Percentiles rank a stretch among this genome's conserved stretches.
These are phyloP conservation scores for Talaromyces pinophilus DNA, from an alignment of 2,329 filamentous ascomycete genomes.

Conservation along the genomic window DNA sequence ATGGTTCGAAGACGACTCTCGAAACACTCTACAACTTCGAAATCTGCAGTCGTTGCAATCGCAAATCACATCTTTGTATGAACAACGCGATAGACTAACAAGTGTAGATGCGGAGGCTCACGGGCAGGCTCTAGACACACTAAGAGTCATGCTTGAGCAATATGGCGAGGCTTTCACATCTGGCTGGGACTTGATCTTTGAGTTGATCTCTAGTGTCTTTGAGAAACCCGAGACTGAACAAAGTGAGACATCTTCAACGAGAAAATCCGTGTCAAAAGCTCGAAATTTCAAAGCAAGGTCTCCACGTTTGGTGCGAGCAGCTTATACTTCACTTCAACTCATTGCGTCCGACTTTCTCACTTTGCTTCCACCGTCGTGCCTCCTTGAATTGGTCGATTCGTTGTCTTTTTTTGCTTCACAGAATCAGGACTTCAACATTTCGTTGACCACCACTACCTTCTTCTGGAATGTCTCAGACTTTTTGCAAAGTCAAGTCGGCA, in stretches of 20 bases:
- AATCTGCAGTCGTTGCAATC: constrained; percentile 67
- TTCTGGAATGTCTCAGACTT: constrained; percentile 96
- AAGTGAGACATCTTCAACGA: constrained; percentile 24
- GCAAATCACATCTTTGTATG: constrained; percentile 62
- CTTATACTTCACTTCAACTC: constrained; percentile 86
- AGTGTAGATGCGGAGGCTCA: constrained; percentile 78
- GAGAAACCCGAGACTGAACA: constrained; percentile 45
- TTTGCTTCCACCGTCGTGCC: constrained; percentile 69
- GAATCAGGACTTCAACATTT: constrained; percentile 90
- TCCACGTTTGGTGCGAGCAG: constrained; percentile 74
- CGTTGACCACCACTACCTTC: constrained; percentile 89
- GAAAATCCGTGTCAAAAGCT: constrained; percentile 19
- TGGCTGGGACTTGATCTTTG: constrained; percentile 84
- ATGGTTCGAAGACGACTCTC: constrained; percentile 44
- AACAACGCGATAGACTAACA: constrained; percentile 57
- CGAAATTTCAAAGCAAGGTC: constrained; percentile 50
- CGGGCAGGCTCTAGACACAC: constrained; percentile 72
- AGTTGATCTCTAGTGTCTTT: constrained; percentile 82
- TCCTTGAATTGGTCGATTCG: constrained; percentile 77
- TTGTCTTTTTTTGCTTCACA: constrained; percentile 88
- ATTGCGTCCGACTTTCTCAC: constrained; percentile 92
- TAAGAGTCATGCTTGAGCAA: constrained; percentile 81
- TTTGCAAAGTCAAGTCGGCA: constrained; percentile 57
- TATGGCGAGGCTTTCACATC: constrained; percentile 79
- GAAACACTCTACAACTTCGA: constrained; percentile 68